These are phyloP conservation scores for Nitzschia palea DNA, from an alignment of 108 stramenopile genomes.

Conservation along the genomic window DNA sequence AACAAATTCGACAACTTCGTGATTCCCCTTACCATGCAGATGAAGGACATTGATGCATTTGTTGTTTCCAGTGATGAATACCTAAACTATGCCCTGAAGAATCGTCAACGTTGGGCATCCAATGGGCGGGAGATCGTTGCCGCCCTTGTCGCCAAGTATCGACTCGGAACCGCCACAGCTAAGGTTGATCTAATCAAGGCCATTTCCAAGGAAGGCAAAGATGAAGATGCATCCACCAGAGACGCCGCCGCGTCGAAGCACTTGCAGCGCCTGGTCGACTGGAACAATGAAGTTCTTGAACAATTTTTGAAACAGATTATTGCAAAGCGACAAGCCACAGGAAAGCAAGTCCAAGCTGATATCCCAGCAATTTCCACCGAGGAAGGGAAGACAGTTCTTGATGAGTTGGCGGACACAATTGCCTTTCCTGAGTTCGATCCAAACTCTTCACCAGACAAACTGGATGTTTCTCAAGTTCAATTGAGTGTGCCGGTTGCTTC, in stretches of 20 bases:
- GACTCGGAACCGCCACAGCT: not conserved
- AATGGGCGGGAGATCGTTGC: conserved; percentile 49
- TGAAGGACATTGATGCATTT: conserved; percentile 40
- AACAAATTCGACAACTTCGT: conserved; percentile 40
- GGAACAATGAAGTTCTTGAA: conserved; percentile 38
- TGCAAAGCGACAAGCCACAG: conserved; percentile 22
- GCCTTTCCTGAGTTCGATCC: conserved; percentile 11
- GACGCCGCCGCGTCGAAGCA: conserved; percentile 5
- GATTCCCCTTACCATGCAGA: conserved; percentile 42
- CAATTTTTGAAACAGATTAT: conserved; percentile 27
- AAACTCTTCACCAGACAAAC: not conserved
- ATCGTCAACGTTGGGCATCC: conserved; percentile 45
- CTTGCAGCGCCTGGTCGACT: conserved; percentile 34
- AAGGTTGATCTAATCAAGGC: conserved; percentile 19
- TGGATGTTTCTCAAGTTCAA: not conserved
- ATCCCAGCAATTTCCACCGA: not conserved
- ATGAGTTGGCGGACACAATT: conserved; percentile 19
- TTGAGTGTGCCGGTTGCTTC: not conserved
- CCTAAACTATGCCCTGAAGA: conserved; percentile 30
- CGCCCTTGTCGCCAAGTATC: conserved; percentile 21
- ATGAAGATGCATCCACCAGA: not conserved
- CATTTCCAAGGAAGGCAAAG: conserved; percentile 19
- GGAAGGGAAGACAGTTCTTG: conserved; percentile 10
- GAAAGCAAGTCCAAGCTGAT: not conserved
- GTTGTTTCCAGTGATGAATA: conserved; percentile 33